phyloP scores from a whole-genome alignment of 805 yeast genomes.

The Schwanniomyces vanrijiae region DNA sequence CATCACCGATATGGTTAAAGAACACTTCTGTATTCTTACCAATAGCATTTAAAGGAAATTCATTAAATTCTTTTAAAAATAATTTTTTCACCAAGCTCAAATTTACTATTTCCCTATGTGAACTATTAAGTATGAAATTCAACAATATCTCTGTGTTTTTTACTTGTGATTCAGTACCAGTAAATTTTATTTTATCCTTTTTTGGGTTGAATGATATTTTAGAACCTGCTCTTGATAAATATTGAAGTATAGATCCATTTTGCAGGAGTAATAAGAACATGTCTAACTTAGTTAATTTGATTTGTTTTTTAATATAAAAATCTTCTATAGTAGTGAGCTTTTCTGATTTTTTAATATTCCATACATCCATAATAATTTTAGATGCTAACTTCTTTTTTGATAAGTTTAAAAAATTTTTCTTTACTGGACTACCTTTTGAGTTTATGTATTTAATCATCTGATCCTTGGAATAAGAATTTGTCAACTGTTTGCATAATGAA shows the following conservation, averaged over 20 bases:
- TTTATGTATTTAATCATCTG: slow-evolving; percentile 13
- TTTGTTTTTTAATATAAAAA: slow-evolving; percentile 27
- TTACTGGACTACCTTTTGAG: not conserved
- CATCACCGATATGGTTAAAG: slow-evolving; percentile 26
- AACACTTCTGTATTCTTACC: slow-evolving; percentile 35
- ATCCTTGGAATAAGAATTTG: slow-evolving; percentile 12
- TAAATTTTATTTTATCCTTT: slow-evolving; percentile 28
- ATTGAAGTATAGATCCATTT: slow-evolving; percentile 38
- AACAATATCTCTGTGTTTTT: slow-evolving; percentile 46
- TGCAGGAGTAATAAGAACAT: slow-evolving; percentile 40
- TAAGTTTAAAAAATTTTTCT: slow-evolving; percentile 3
- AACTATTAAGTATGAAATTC: slow-evolving; percentile 25
- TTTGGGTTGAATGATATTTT: slow-evolving; percentile 30
- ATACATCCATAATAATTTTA: slow-evolving; percentile 29
- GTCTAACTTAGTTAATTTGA: slow-evolving; percentile 36
- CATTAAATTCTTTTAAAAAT: slow-evolving; percentile 26
- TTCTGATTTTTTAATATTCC: slow-evolving; percentile 28
- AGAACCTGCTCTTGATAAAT: slow-evolving; percentile 43
- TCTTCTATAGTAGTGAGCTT: slow-evolving; percentile 26
- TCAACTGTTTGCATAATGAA: slow-evolving; percentile 4
- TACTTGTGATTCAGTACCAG: slow-evolving; percentile 42
- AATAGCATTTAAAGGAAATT: slow-evolving; percentile 23
- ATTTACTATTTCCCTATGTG: slow-evolving; percentile 30
- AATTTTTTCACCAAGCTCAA: slow-evolving; percentile 24
- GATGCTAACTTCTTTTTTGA: slow-evolving; percentile 19